Conservation (phyloP, 2,329 filamentous ascomycete species). For the Clonostachys rosea region DNA sequence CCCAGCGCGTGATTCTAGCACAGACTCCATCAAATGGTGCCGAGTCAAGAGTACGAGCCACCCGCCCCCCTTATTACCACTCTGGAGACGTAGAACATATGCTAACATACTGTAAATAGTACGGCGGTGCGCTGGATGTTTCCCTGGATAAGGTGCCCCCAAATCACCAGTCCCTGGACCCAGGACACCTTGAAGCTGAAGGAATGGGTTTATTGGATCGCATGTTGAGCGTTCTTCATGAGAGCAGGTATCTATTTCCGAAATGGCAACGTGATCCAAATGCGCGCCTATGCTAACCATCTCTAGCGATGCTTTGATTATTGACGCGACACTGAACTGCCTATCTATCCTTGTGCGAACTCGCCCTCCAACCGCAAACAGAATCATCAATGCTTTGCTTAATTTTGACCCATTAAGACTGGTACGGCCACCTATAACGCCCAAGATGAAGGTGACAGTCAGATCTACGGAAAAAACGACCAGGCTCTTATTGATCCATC, state of each 20-base stretch:
- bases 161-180: constrained; percentile 75
- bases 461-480: constrained; percentile 95
- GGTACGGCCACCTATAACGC: constrained; percentile 71
- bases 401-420: constrained; percentile 89
- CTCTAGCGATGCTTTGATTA: constrained; percentile 76
- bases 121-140: constrained; percentile 59
- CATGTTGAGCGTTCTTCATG: constrained; percentile 79
- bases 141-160: constrained; percentile 81
- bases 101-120: constrained; percentile 24
- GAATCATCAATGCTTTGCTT: constrained; percentile 79
- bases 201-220: constrained; percentile 86
- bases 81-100: constrained; percentile 6
- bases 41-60: constrained; percentile 69
- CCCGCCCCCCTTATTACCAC: too few species aligned
- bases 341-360: constrained; percentile 78
- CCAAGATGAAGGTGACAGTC: constrained; percentile 75
- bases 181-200: constrained; percentile 84
- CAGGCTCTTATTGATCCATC: constrained; percentile 75
- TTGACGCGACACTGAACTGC: constrained; percentile 89
- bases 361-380: constrained; percentile 74
- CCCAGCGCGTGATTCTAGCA: constrained; percentile 85
- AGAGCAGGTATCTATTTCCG: constrained; percentile 62
- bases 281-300: constrained; percentile 6
- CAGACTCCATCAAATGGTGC: constrained; percentile 80
- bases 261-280: constrained; percentile 2